A percentile compares a stretch with the other conserved stretches of the same genome.
phyloP scores from a whole-genome alignment of 768 basidiomycete species.

The Tricholoma flavovirens region DNA sequence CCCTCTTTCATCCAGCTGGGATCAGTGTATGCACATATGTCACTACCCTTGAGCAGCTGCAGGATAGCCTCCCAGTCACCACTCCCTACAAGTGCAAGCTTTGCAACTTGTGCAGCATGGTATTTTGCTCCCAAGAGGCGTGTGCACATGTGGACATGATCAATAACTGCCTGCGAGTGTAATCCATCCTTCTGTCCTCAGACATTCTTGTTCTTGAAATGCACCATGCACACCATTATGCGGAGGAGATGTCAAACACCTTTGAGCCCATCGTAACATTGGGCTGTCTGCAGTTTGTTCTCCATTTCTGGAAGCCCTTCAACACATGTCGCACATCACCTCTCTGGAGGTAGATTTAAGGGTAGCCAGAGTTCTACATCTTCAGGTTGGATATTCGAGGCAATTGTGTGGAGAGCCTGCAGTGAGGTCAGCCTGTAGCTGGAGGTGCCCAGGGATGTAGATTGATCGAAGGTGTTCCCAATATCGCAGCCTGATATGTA shows the following conservation, averaged over 20 bases:
- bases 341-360: slow-evolving; percentile 11
- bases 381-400: slow-evolving; percentile 6
- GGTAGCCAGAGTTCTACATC: not conserved
- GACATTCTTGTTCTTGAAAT: not conserved
- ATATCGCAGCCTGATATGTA: not conserved
- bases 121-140: not conserved
- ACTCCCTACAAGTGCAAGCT: not conserved
- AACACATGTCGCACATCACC: not conserved
- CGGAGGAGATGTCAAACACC: slow-evolving; percentile 13
- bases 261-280: slow-evolving; percentile 16
- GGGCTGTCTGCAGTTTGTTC: slow-evolving; percentile 15
- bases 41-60: slow-evolving; percentile 2
- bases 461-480: not conserved
- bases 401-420: not conserved
- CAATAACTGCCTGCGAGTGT: too few species aligned
- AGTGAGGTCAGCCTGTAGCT: not conserved
- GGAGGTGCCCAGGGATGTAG: not conserved
- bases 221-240: slow-evolving; percentile 11
- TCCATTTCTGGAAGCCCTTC: slow-evolving; percentile 13
- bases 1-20: not conserved
- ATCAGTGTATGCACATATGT: slow-evolving; percentile 10
- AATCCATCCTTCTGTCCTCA: too few species aligned
- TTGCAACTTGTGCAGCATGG: not conserved
- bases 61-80: slow-evolving; percentile 7
- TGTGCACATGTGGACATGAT: not conserved